Conservation (phyloP, 176 grass and related monocot species). For the Oryza meyeriana region DNA sequence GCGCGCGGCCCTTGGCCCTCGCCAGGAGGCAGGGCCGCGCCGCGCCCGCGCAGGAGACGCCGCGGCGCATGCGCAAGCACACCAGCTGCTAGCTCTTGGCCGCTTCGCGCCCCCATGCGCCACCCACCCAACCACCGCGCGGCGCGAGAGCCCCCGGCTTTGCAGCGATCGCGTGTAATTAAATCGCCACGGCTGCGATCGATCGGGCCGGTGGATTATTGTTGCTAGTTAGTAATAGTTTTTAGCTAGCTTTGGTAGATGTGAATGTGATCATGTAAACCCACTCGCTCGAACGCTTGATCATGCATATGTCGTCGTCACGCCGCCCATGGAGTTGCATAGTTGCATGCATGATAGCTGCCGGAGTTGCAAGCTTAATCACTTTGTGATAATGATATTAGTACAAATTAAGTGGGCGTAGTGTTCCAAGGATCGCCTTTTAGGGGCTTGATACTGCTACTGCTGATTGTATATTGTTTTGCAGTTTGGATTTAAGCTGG, state of each 20-base stretch:
- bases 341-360: neutral
- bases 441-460: neutral
- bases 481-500: neutral
- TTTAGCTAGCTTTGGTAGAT: neutral
- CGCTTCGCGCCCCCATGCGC: slow-evolving; percentile 31
- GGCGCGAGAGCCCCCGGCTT: neutral
- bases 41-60: neutral
- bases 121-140: neutral
- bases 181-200: neutral
- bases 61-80: neutral
- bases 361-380: neutral
- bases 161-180: neutral
- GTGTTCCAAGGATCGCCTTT: slow-evolving; percentile 19
- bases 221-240: neutral
- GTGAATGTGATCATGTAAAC: neutral
- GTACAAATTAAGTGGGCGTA: neutral
- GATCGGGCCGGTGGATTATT: neutral
- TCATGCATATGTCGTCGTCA: neutral
- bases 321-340: too few relatives aligned
- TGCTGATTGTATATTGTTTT: neutral
- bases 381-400: neutral
- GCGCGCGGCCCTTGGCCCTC: slow-evolving; percentile 14
- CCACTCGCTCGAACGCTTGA: neutral
- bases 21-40: slow-evolving; percentile 8
- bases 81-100: neutral